These are phyloP conservation scores for Aleurites moluccanus DNA, from an alignment of 441 rosid species.

Conservation along the genomic window DNA sequence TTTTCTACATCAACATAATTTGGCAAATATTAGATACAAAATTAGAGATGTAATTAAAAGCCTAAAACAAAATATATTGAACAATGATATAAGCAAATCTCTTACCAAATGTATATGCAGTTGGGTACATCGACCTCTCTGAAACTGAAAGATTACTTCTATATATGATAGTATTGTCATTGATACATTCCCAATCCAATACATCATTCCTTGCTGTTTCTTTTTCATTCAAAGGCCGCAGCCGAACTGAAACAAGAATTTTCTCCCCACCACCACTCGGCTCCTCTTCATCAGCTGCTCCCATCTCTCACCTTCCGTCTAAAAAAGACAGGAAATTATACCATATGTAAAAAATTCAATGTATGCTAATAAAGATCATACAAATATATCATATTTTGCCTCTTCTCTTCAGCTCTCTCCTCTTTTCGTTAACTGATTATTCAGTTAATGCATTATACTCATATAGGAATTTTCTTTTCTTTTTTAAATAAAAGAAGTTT, in stretches of 20 bases:
- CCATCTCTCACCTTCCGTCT: constrained; percentile 45
- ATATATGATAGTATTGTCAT: constrained; percentile 61
- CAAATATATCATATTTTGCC: constrained; percentile 3
- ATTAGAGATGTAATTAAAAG: background rate
- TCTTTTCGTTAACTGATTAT: constrained; percentile 23
- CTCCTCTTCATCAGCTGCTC: constrained; percentile 56
- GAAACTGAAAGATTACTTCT: constrained; percentile 65
- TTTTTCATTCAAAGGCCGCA: constrained; percentile 84
- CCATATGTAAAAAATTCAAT: constrained; percentile 19
- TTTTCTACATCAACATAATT: background rate
- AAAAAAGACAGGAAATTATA: constrained; percentile 18
- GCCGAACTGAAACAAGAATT: constrained; percentile 73
- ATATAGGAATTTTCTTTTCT: constrained; percentile 18
- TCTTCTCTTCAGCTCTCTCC: constrained; percentile 26
- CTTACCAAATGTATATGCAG: constrained; percentile 82
- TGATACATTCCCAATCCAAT: constrained; percentile 88
- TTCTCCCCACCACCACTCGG: constrained; percentile 57
- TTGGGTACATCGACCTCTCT: constrained; percentile 83
- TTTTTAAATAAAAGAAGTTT: constrained; percentile 24
- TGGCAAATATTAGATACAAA: background rate
- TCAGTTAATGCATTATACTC: constrained; percentile 20
- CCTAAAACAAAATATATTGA: constrained; percentile 1
- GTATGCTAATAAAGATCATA: constrained; percentile 1
- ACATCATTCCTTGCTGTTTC: constrained; percentile 63
- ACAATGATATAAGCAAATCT: constrained; percentile 6